Percentiles rank a stretch among this genome's conserved stretches.
These are phyloP conservation scores for Psilocybe sp. DNA, from an alignment of 768 basidiomycete species.

Conservation along the genomic window DNA sequence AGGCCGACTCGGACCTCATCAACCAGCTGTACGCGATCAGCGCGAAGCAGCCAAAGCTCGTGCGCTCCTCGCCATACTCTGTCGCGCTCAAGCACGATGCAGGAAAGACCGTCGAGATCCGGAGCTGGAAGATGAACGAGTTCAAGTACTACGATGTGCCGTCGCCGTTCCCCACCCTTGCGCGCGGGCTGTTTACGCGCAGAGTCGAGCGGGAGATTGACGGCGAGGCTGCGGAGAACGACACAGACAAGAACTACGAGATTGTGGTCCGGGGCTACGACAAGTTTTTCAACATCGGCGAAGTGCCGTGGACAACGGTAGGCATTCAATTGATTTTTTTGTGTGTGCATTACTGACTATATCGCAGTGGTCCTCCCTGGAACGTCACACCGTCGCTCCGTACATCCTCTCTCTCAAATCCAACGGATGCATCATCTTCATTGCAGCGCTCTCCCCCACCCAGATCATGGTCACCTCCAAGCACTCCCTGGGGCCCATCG, in stretches of 20 bases:
- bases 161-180: constrained; percentile 93
- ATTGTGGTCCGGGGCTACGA: constrained; percentile 94
- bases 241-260: constrained; percentile 36
- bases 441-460: constrained; percentile 74
- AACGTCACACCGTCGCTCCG: constrained; percentile 66
- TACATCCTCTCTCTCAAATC: constrained; percentile 91
- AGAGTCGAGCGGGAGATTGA: constrained; percentile 32
- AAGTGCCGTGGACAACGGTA: constrained; percentile 94
- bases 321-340: constrained; percentile 24
- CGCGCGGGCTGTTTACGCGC: constrained; percentile 82
- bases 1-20: constrained; percentile 57
- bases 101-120: constrained; percentile 50
- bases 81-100: constrained; percentile 39
- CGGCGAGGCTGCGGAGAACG: constrained; percentile 10
- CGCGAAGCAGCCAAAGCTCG: constrained; percentile 58
- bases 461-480: constrained; percentile 89
- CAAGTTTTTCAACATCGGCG: constrained; percentile 98
- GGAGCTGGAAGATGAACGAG: constrained; percentile 98
- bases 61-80: constrained; percentile 53
- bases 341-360: background rate
- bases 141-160: constrained; percentile 90
- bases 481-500: constrained; percentile 73
- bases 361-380: constrained; percentile 70
- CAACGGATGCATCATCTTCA: constrained; percentile 96
- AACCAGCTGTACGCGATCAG: constrained; percentile 49